Base-by-base conservation (phyloP, 768 basidiomycete genomes). In the Termitomyces eurrhizus region DNA sequence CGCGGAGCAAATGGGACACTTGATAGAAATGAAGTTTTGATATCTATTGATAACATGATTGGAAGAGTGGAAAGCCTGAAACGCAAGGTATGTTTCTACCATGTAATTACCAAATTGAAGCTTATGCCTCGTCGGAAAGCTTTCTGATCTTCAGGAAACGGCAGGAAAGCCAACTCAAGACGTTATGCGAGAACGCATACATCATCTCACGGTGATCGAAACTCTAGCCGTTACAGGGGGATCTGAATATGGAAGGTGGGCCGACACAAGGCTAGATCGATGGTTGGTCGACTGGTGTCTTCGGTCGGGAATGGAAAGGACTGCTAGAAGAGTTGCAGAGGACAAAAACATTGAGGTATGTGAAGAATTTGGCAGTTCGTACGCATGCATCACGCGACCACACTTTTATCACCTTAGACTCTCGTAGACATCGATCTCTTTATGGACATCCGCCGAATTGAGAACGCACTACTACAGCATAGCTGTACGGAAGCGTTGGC, bases 211-310 rank as follows among this genome's bases (percentile, higher is more conserved):
- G 8, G 69, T 75, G 12, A 70, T 92, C 2, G 89, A 93, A 68
- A 76, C 76, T 32, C 68, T 89, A 59, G 79, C 82, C 57, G 76
- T 71, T 59, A 69, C 82, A 5, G 81, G 72, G 53, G 78, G 80
- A 54, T 77, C 83, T 4, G 86, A 87, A 53, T 90, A 87, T 72
- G 77, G 79, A 24, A 80, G 85, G 36, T 96, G 92, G 92, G 85
- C 89, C 8, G 87, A 92, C 67, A 86, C 80, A 48, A 79, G 93
- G 53, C 76, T 98, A 13, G 89, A 94, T 69, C 78, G 95, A 63
- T 96, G 93, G 88, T 79, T 98, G 37, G 89, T 96, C 2, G 97
- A 99, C 70, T 96, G 96, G 90, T 83, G 89, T 39, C 77, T 98
- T 50, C 80, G 95, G 57, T 84, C 80, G 41, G 93, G 90, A 36